Percentiles rank a stretch among this genome's conserved stretches.
These are phyloP conservation scores for Leishmania major DNA, from an alignment of 208 protist genomes.

Conservation along the genomic window DNA sequence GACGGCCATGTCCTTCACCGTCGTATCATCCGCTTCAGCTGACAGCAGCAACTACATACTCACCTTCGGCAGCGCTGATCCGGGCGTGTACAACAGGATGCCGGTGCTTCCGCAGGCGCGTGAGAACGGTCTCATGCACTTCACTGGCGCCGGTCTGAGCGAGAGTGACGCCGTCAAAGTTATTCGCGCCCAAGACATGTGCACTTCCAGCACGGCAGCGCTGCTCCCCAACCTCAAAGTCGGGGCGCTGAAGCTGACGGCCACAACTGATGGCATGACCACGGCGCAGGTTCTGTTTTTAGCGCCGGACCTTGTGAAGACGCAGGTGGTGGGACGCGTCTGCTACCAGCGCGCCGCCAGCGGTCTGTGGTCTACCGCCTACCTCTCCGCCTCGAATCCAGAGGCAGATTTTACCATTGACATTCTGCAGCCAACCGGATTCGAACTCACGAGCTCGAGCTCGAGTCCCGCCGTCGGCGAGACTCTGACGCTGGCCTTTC, in stretches of 20 bases:
- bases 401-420: constrained; percentile 76
- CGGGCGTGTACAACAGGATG: constrained; percentile 55
- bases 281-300: constrained; percentile 53
- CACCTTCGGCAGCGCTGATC: constrained; percentile 58
- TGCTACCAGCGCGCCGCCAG: constrained; percentile 67
- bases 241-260: constrained; percentile 30
- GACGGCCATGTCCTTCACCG: constrained; percentile 63
- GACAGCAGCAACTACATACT: constrained; percentile 21
- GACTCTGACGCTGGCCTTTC: constrained; percentile 57
- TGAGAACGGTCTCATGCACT: constrained; percentile 56
- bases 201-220: constrained; percentile 54
- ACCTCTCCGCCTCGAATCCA: constrained; percentile 36
- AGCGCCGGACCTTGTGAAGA: constrained; percentile 58
- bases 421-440: constrained; percentile 78
- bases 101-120: constrained; percentile 73
- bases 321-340: constrained; percentile 58
- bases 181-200: constrained; percentile 45
- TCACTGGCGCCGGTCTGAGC: constrained; percentile 61
- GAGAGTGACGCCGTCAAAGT: constrained; percentile 59
- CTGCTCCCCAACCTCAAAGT: constrained; percentile 69
- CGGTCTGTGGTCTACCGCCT: constrained; percentile 60
- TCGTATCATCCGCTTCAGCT: constrained; percentile 38
- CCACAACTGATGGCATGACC: background rate
- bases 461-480: constrained; percentile 53
- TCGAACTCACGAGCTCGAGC: constrained; percentile 41